Evolutionary conservation across 1,284 basidiomycete genomes (phyloP).

Genomic region (Wallemia mellicola): DNA sequence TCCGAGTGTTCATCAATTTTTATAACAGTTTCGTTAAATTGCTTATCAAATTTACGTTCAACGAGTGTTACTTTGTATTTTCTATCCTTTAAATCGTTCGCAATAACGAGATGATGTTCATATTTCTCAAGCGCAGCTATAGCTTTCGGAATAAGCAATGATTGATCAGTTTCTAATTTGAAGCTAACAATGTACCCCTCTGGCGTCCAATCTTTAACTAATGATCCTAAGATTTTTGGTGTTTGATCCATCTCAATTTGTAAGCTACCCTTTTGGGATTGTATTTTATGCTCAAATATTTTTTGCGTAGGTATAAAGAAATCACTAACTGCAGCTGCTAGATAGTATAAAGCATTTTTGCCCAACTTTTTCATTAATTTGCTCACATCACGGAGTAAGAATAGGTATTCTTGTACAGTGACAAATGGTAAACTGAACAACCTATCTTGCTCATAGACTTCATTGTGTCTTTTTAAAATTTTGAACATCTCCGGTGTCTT

Average conservation of each 20-base stretch:
- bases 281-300: conserved; percentile 2
- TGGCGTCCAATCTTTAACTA: conserved; percentile 78
- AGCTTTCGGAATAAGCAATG: conserved; percentile 68
- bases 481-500: conserved; percentile 28
- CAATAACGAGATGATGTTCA: conserved; percentile 89
- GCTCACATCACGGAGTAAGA: conserved; percentile 55
- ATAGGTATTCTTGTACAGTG: conserved; percentile 87
- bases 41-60: conserved; percentile 10
- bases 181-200: conserved; percentile 84
- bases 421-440: conserved; percentile 70
- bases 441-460: conserved; percentile 36
- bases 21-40: background rate
- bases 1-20: background rate
- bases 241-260: conserved; percentile 96
- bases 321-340: conserved; percentile 90
- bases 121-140: conserved; percentile 62
- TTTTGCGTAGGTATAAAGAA: conserved; percentile 79
- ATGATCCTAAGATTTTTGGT: conserved; percentile 70
- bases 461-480: conserved; percentile 53
- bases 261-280: conserved; percentile 23
- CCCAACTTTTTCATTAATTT: conserved; percentile 24
- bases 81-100: conserved; percentile 63
- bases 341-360: conserved; percentile 61
- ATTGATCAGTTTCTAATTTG: conserved; percentile 84
- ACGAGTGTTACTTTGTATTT: conserved; percentile 84